Base-by-base conservation (phyloP, 164 flowering plant genomes). In the Berberis thunbergii region DNA sequence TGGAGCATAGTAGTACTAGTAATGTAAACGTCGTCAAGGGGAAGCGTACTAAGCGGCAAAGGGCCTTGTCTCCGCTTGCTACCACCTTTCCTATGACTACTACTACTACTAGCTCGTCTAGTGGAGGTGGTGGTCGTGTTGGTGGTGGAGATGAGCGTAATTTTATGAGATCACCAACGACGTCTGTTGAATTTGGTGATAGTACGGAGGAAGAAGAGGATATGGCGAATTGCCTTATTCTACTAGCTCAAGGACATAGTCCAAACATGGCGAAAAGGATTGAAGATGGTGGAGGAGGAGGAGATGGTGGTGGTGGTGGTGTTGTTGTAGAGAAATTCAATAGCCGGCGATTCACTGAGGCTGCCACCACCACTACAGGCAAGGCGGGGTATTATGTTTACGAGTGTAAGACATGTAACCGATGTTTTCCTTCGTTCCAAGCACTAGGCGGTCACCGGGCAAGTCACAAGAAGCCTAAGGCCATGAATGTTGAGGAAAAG, bases 371-470 rank as follows among this genome's bases (percentile, higher is more conserved):
- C 0, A 41, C 62, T 0, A 68, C 64, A 1, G 40, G 80, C 72
- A 75, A 71, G 52, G 70, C 62, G 0, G 87, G 84, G 4, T 73
- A 49, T 13, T 80, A 74, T 45, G 78, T 74, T 2, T 88, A 84
- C 62, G 81, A 84, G 75, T 89, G 96, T 77, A 89, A 85, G 73
- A 86, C 90, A 0, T 89, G 96, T 53, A 75, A 67, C 66, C 67
- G 84, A 41, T 72, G 85, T 2, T 89, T 89, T 64, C 78, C 87
- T 11, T 85, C 92, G 0, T 86, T 84, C 56, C 96, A 89, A 66
- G 96, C 96, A 0, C 77, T 88, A 0, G 96, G 96, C 0, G 96
- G 96, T 0, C 96, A 88, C 66, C 56, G 96, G 44, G 88, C 96
- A 0, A 85, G 96, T 65, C 96, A 89, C 70, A 85, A 88, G 77